Percentiles rank a stretch among this genome's conserved stretches.
Evolutionary conservation across 768 basidiomycete species (phyloP).

Genomic region (Rhizopogon vulgaris): DNA sequence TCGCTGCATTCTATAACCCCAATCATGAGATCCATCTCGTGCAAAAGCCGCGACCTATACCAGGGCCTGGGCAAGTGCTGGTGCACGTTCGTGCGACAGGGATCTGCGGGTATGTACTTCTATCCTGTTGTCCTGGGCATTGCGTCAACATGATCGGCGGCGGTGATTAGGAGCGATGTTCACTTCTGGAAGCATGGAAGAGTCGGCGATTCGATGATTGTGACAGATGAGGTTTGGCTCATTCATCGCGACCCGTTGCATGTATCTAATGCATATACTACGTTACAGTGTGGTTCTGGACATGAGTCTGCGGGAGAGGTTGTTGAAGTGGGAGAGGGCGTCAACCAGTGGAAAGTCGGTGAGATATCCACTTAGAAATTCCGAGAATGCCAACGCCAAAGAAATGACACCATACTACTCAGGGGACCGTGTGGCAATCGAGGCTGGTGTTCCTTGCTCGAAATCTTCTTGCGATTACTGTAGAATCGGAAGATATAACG

Average conservation of each 20-base stretch:
- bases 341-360: conserved; percentile 59
- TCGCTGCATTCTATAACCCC: conserved; percentile 62
- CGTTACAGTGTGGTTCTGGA: conserved; percentile 53
- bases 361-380: conserved; percentile 2
- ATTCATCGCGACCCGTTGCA: background rate
- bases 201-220: conserved; percentile 65
- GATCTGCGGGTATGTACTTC: conserved; percentile 52
- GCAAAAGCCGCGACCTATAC: conserved; percentile 54
- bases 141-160: background rate
- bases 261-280: background rate
- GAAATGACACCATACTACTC: conserved; percentile 4
- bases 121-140: background rate
- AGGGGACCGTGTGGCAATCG: conserved; percentile 67
- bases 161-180: conserved; percentile 51
- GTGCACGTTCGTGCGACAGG: conserved; percentile 64
- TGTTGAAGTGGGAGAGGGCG: conserved; percentile 58
- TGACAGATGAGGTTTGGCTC: conserved; percentile 50
- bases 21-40: conserved; percentile 60
- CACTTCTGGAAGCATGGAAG: conserved; percentile 71
- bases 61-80: conserved; percentile 60
- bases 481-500: conserved; percentile 60
- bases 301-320: conserved; percentile 70
- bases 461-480: conserved; percentile 56
- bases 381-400: background rate
- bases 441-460: conserved; percentile 64